Evolutionary conservation across 352 stramenopile species (phyloP).

Genomic region (Pythium folliculosum): DNA sequence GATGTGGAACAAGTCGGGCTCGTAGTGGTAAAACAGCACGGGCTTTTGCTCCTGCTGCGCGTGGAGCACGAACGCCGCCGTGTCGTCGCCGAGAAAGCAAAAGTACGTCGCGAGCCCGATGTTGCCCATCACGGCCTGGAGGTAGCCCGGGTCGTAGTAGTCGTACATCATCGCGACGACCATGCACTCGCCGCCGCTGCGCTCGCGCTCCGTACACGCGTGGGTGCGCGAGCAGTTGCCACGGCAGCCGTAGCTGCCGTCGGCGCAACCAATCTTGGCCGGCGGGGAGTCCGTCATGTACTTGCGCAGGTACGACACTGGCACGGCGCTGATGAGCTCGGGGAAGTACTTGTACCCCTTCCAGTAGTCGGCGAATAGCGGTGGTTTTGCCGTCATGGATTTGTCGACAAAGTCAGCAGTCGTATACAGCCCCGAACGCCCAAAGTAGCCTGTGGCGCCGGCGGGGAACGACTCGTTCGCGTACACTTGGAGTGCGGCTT

Average conservation of each 20-base stretch:
- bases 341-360: conserved; percentile 47
- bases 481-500: conserved; percentile 39
- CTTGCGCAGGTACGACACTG: conserved; percentile 28
- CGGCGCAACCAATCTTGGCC: conserved; percentile 24
- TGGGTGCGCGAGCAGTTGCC: conserved; percentile 44
- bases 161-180: conserved; percentile 42
- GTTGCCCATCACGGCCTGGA: conserved; percentile 37
- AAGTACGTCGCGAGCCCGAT: conserved; percentile 42
- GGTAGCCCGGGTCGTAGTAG: conserved; percentile 34
- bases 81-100: conserved; percentile 33
- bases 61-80: background rate
- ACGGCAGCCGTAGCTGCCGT: conserved; percentile 45
- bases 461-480: conserved; percentile 49
- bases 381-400: background rate
- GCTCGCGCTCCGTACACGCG: conserved; percentile 52
- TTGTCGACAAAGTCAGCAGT: conserved; percentile 36
- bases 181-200: conserved; percentile 37
- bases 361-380: conserved; percentile 51
- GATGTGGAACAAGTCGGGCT: conserved; percentile 41
- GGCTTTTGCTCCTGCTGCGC: conserved; percentile 14
- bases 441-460: conserved; percentile 43
- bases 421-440: conserved; percentile 51
- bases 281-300: conserved; percentile 41
- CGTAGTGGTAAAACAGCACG: conserved; percentile 50
- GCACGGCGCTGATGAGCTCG: conserved; percentile 36